Base-by-base conservation (phyloP, 129 eudicot genomes). In the Artemisia annua region DNA sequence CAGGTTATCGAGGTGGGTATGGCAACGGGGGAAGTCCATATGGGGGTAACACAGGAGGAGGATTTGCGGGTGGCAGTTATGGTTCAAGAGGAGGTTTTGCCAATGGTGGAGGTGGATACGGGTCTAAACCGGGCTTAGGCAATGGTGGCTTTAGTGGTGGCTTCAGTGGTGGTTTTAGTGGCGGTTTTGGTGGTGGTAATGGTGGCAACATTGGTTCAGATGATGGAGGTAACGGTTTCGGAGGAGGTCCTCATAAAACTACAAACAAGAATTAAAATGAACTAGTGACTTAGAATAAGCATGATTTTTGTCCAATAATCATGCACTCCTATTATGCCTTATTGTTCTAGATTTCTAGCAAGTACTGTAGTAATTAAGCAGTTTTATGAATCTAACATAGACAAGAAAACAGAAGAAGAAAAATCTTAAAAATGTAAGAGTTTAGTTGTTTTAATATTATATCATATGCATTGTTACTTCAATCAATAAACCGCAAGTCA, bases 1-100 rank as follows among this genome's bases (percentile, higher is more conserved):
- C 82, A 3, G 83, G 86, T 4, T 70, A 65, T 43, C 68, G 77
- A 32, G 84, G 87, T 48, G 84, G 82, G 16, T 67, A 46, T 71
- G 81, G 63, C 11, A 70, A 51, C 17, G 80, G 80, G 49, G 81
- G 79, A 30, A 53, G 48, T 20, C 75, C 78, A 28, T 73, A 18
- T 20, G 71, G 78, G 57, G 83, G 79, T 5, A 70, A 76, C 28
- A 35, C 22, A 1, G 74, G 79, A 2, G 75, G 80, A 48, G 78
- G 79, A 10, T 26, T 44, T 17, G 75, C 18, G 14, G 77, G 77
- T 7, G 75, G 79, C 15, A 77, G 76, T 4, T 73, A 75, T 51
- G 83, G 84, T 58, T 60, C 80, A 19, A 76, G 77, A 52, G 80
- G 80, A 35, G 80, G 75, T 63, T 63, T 32, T 35, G 72, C 64